Conservation (phyloP, 2,329 filamentous ascomycete species). For the Thielaviopsis ethacetica region DNA sequence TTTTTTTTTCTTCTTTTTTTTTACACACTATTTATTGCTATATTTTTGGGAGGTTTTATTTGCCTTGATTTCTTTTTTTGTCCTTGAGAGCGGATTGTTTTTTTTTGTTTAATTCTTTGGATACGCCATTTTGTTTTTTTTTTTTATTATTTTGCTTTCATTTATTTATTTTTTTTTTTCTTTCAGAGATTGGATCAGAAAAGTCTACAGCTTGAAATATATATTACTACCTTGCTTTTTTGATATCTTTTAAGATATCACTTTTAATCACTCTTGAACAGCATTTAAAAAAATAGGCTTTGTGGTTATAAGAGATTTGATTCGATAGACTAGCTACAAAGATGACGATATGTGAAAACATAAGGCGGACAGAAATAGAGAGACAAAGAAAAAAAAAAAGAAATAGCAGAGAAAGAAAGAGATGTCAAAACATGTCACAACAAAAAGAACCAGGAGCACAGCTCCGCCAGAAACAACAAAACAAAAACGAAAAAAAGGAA, state of each 20-base stretch:
- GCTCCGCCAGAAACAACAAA: not conserved
- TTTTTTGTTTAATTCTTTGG: slow-evolving; percentile 1
- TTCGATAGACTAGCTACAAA: not conserved
- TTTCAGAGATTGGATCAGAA: not conserved
- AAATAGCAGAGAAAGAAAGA: not conserved
- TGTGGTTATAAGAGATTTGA: not conserved
- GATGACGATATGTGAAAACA: not conserved
- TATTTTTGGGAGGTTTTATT: not conserved
- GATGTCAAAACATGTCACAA: not conserved
- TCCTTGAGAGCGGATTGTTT: not conserved
- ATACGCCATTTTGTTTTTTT: not conserved
- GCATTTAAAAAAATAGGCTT: not conserved
- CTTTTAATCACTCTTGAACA: too few relatives aligned
- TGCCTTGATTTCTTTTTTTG: not conserved
- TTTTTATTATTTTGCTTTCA: slow-evolving; percentile 1
- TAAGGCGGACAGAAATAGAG: not conserved
- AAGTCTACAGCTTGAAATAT: slow-evolving; percentile 4
- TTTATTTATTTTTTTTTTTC: slow-evolving; percentile 4
- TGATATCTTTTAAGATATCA: not conserved
- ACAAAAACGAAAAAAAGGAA: slow-evolving; percentile 2
- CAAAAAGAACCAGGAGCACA: not conserved
- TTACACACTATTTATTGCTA: not conserved
- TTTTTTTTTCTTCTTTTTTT: not conserved
- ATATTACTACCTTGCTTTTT: slow-evolving; percentile 1
- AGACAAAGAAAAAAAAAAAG: not conserved